Base-by-base conservation (phyloP, 257 asterid species). In the Cordia subcordata region DNA sequence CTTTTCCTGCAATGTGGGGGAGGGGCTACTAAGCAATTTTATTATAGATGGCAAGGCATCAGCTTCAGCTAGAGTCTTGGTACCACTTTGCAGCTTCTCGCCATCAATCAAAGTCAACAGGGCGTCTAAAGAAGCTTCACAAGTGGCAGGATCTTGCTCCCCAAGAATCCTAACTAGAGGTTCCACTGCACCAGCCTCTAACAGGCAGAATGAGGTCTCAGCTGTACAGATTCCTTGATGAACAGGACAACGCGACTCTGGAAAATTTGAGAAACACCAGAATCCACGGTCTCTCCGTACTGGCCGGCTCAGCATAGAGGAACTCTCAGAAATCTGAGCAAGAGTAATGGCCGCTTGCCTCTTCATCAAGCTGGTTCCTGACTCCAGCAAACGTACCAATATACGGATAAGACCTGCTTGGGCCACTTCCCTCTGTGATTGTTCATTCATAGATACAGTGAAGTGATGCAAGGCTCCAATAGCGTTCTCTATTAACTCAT, bases 41-140 rank as follows among this genome's bases (percentile, higher is more conserved):
- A 84, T 70, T 39, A 84, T 70, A 20, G 53, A 69, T 8, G 77
- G 77, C 27, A 84, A 67, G n/a, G 85, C 84, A 35, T 77, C 60
- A 47, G 75, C 88, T 65, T 75, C 82, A 1, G 44, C 84, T 1
- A 84, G 79, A 62, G 79, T 80, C 72, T 84, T 84, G 62, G 73
- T 64, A 5, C 93, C 93, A 52, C 61, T 62, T 55, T 79, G 88
- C 70, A 79, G 63, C 62, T 64, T 54, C 60, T 77, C 93, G 0
- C 66, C 54, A 9, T 70, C 68, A 37, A 81, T 72, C 71, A 84
- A 69, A 63, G 93, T 79, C 60, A 81, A n/a, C n/a, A 84, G 80
- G 10, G 93, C 86, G 40, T 81, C 93, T 40, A 84, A 54, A 32
- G 83, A 80, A 49, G 93, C 93, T 72, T 81, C 93, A 23, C 79